phyloP scores from a whole-genome alignment of 768 basidiomycete genomes.

The Lactarius hengduanensis region DNA sequence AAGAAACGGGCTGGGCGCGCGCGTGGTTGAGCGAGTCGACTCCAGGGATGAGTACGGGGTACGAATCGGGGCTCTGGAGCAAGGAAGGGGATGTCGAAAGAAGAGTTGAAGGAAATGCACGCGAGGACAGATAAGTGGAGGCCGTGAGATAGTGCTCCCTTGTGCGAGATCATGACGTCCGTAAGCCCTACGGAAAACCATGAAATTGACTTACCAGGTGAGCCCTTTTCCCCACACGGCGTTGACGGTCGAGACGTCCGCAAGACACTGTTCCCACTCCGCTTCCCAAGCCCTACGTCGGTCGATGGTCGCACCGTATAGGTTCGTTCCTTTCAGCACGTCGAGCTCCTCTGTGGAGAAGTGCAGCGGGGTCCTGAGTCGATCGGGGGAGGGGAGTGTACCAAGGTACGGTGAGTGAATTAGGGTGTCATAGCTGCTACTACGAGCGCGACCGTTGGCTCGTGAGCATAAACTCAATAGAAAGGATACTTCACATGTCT shows the following conservation, averaged over 20 bases:
- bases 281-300: conserved; percentile 57
- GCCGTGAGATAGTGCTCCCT: conserved; percentile 70
- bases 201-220: conserved; percentile 57
- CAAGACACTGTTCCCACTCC: conserved; percentile 61
- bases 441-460: conserved; percentile 15
- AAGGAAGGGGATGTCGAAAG: conserved; percentile 59
- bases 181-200: conserved; percentile 13
- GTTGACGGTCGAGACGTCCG: conserved; percentile 39
- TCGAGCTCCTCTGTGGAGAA: conserved; percentile 66
- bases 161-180: conserved; percentile 33
- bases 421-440: conserved; percentile 24
- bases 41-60: conserved; percentile 82
- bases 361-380: conserved; percentile 72
- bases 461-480: conserved; percentile 5
- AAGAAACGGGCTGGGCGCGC: conserved; percentile 77
- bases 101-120: conserved; percentile 86
- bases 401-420: conserved; percentile 62
- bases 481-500: conserved; percentile 36
- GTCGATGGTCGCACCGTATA: conserved; percentile 74
- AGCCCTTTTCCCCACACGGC: conserved; percentile 49
- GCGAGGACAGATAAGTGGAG: conserved; percentile 77
- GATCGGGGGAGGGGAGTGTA: conserved; percentile 55
- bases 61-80: conserved; percentile 47
- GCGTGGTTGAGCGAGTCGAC: conserved; percentile 86
- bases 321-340: conserved; percentile 72